Base-by-base conservation (phyloP, 495 filamentous ascomycete genomes). In the Penicillium ochrochloron region DNA sequence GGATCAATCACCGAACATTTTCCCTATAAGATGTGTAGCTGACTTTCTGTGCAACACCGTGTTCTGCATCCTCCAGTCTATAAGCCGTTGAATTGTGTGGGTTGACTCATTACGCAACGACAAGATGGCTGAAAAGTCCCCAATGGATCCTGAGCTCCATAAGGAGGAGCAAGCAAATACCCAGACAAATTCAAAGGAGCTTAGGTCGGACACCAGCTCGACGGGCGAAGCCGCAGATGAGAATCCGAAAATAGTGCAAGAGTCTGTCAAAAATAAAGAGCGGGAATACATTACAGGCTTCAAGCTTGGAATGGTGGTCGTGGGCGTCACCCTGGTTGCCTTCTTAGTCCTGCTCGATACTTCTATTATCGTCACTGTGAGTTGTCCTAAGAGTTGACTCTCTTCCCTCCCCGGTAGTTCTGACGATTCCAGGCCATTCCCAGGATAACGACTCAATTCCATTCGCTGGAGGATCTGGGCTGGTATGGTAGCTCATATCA, bases 401-500 rank as follows among this genome's bases (percentile, higher is more conserved):
- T 12, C 27, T 31, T 8, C 25, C 19, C 2, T 46, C 12, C 35
- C 25, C 25, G 0, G 23, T 23, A 5, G 5, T 35, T 15, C 23
- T 25, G 50, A 44, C 12, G 23, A 25, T 19, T 48, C 12, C 39
- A 80, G 73, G 76, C 76, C 7, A 72, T 79, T n/a, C 81, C 81
- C 1, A 51, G 58, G n/a, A 81, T 82, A 46, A 84, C 80, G 0
- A 76, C 60, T 41, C 62, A 75, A 5, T 83, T 81, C 60, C 72
- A 82, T 50, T 78, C 77, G 0, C 67, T 82, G 11, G 41, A 53
- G 21, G 80, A 82, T 63, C 65, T 82, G 9, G 80, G 76, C 14
- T 84, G 82, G 81, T 83, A 83, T 65, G 79, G 78, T 8, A 76
- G 74, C 65, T 73, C 78, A 19, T 83, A 81, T 67, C 75, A 75